Evolutionary conservation across 768 basidiomycete species (phyloP), one percentile per base, ranked within the genome.

Genomic region (Boletus insuetus): DNA sequence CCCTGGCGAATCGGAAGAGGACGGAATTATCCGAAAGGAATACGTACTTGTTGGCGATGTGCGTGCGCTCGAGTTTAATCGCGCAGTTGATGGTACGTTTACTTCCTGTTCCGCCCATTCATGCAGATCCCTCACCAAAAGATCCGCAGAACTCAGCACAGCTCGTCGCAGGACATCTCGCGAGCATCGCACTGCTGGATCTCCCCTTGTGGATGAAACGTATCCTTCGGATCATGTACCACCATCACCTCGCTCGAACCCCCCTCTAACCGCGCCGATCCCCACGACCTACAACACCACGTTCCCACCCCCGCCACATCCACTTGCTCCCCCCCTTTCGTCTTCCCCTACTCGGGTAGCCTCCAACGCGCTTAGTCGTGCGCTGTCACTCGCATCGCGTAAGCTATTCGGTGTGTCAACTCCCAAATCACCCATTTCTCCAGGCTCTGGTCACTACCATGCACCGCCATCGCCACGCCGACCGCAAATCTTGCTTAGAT

Each of bases 11-110:
- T 88, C 86, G 0, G 90, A 91, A 64, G 89, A 92, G 65, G 89
- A 91, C 64, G 88, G 88, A 0, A 75, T 86, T 47, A 77, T 92
- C 46, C 80, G 87, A 49, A 81, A 85, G 58, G 96, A 98, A 65
- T 99, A 99, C 63, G 96, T 98, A 0, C 82, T 99, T 1, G 91
- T 98, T 2, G 94, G 89, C 41, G 94, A 99, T 69, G 84, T 82
- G 51, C 80, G 87, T 47, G 91, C 91, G 2, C 89, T 98, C 3
- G 95, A 98, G 68, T 92, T 98, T 69, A 93, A 92, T 68, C 84
- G 85, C 16, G 83, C 93, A 3, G 88, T 96, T 2, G 96, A 98
- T 75, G 95, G 95, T 90, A 57, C 63, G 84, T 70, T 35, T 17
- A 24, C 26, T 46, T 38, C 46, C 14, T 9, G 22, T 40, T 32